Percentiles rank a stretch among this genome's conserved stretches.
Conservation (phyloP, 2,329 filamentous ascomycete genomes). For the Sphaerostilbella broomeana region DNA sequence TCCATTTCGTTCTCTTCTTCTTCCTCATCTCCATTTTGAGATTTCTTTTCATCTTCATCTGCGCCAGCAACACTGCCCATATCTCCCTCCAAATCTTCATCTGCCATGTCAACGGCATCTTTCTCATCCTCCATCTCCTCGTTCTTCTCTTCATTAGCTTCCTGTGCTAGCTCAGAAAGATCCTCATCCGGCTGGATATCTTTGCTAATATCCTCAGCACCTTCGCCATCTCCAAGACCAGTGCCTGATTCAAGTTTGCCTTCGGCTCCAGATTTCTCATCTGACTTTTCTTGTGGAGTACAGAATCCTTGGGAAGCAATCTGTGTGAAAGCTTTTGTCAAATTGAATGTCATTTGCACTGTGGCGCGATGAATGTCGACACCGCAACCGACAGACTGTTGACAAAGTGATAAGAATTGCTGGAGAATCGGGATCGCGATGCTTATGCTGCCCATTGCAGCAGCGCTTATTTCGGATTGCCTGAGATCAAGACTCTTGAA, state of each 20-base stretch:
- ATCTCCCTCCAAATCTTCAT: constrained; percentile 85
- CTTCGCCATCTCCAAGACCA: constrained; percentile 89
- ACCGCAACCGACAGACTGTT: constrained; percentile 51
- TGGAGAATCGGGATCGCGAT: constrained; percentile 59
- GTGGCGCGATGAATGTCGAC: constrained; percentile 61
- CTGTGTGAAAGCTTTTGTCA: constrained; percentile 71
- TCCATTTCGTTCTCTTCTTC: constrained; percentile 71
- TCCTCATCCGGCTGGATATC: constrained; percentile 93
- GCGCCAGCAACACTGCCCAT: constrained; percentile 59
- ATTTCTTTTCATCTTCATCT: constrained; percentile 53
- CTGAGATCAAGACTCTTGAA: constrained; percentile 28
- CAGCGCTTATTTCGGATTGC: constrained; percentile 21
- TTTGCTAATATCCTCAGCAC: constrained; percentile 95
- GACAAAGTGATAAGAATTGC: constrained; percentile 61
- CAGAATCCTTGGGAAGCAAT: constrained; percentile 86
- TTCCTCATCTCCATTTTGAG: constrained; percentile 55
- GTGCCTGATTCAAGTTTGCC: constrained; percentile 87
- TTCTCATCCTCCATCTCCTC: constrained; percentile 71
- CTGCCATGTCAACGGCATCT: constrained; percentile 86
- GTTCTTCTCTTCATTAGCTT: constrained; percentile 60
- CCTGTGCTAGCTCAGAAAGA: constrained; percentile 81
- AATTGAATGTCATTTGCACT: constrained; percentile 66
- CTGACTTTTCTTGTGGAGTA: constrained; percentile 73
- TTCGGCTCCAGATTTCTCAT: constrained; percentile 60
- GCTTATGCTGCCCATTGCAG: constrained; percentile 26